Base-by-base conservation (phyloP, 495 filamentous ascomycete genomes). In the Penicillium macrosclerotiorum region DNA sequence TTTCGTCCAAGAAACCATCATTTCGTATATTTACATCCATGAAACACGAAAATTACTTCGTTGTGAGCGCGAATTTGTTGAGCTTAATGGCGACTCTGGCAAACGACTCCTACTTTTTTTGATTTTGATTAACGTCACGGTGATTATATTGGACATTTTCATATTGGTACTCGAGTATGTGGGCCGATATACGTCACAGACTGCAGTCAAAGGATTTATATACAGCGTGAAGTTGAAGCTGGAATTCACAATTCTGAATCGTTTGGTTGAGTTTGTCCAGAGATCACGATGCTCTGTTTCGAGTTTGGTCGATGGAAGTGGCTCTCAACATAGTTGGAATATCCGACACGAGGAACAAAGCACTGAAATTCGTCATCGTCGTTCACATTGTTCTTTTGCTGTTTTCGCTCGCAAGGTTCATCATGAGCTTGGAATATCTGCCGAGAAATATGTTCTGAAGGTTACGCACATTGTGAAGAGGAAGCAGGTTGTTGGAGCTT, bases 191-290 rank as follows among this genome's bases (percentile, higher is more conserved):
- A 47, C 58, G 18, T 56, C 77, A 20, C 61, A 77, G 44, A 68
- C 67, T 5, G 63, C 64, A 29, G 67, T 65, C 52, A 74, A 74
- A 45, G 51, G 54, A 4, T 46, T 74, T 24, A 55, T 70, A 0
- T 77, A 75, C 54, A 75, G 72, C 55, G 47, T 79, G 29, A 82
- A 82, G 55, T 54, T 80, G 27, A 74, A 72, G 42, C 51, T 77
- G 44, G 77, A 82, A 51, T 75, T 76, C 44, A 63, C 55, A 27
- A 63, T 79, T 19, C 68, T 80, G 32, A 77, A 76, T 48, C 67
- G 62, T 34, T 55, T 78, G 17, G 57, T 77, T 27, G 55, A 41
- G 30, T 33, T 59, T 14, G 47, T 62, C 7, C 43, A 34, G 23
- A 41, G 41, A 3, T 27, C 35, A 13, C 45, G 49, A 5, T 20